phyloP scores from a whole-genome alignment of 2,329 filamentous ascomycete genomes.

The Trichophyton equinum region DNA sequence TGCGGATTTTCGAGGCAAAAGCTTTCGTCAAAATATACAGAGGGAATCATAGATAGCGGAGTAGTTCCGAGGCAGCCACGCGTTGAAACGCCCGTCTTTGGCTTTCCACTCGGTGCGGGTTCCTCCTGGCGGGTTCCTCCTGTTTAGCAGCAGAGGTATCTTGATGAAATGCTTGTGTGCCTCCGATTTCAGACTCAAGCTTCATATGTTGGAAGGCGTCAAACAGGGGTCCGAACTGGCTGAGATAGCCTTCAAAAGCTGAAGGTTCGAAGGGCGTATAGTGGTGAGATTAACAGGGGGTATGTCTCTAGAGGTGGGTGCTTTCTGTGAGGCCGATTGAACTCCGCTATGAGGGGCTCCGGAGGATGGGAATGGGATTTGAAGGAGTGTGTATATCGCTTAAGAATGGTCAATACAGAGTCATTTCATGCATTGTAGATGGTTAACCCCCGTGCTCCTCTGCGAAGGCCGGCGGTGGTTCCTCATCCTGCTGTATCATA shows the following conservation, averaged over 20 bases:
- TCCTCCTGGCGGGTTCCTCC: constrained; percentile 39
- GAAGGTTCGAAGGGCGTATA: constrained; percentile 57
- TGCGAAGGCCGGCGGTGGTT: too few species aligned
- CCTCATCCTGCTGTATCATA: too few species aligned
- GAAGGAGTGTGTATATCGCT: constrained; percentile 70
- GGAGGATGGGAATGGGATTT: too few species aligned
- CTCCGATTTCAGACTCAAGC: constrained; percentile 37
- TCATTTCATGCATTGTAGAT: too few species aligned
- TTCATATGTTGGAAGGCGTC: constrained; percentile 55
- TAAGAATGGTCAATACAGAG: background rate
- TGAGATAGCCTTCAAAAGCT: constrained; percentile 63
- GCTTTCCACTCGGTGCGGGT: constrained; percentile 41
- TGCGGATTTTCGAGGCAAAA: constrained; percentile 80
- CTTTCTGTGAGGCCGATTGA: too few species aligned
- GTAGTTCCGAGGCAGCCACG: constrained; percentile 29
- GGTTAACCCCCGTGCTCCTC: too few species aligned
- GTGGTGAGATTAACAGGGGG: constrained; percentile 72
- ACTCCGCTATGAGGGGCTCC: too few species aligned
- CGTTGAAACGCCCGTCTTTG: constrained; percentile 19
- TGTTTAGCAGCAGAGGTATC: constrained; percentile 43
- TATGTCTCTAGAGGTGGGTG: constrained; percentile 64
- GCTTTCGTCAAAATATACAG: constrained; percentile 73
- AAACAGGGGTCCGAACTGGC: constrained; percentile 63
- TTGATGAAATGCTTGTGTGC: constrained; percentile 29
- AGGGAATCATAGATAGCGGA: constrained; percentile 61